Evolutionary conservation across 306 rosid species (phyloP), one percentile per base, ranked within the genome.

Genomic region (Betula pendula): DNA sequence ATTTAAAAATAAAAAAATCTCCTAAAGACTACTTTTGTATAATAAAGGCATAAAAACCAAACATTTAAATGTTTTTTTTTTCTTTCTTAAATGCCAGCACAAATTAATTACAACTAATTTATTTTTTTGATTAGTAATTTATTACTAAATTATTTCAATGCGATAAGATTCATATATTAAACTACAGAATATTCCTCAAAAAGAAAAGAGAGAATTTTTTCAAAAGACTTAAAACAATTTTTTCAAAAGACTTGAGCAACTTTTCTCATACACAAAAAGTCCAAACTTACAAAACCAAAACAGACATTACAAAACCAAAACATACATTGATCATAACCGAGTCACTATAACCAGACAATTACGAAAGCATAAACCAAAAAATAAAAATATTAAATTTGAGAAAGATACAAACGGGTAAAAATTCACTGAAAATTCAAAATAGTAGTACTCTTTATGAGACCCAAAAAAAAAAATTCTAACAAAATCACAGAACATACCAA

Each of bases 401-500:
- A 16, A 16, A 5, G 6, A 49, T 19, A 16, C 53, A 16, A 16
- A 49, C 17, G 5, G 1, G 15, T 4, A 48, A 43, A 14, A 8
- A 20, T 38, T 38, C 42, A 38, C 8, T 5, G 42, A 10, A 42
- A 8, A 68, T 20, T 5, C 7, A 10, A 42, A 8, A 68, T 20
- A 8, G 14, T n/a, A 19, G 48, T 5, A 6, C 5, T 20, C 24
- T 68, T 70, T 48, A 44, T 6, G 13, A 47, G n/a, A 11, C 25
- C 11, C 33, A 1, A 69, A 17, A 47, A 24, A 5, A 55, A 20
- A 14, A 20, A 8, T 15, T 27, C 19, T 72, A 6, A 15, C 5
- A 5, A 16, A 16, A 38, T 69, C 55, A 49, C 7, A 60, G 77
- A 78, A 78, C 31, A 63, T 71, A 59, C 77, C 66, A 49, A 19